Evolutionary conservation across 495 filamentous ascomycete genomes (phyloP).

Genomic region (Aspergillus mulundensis): DNA sequence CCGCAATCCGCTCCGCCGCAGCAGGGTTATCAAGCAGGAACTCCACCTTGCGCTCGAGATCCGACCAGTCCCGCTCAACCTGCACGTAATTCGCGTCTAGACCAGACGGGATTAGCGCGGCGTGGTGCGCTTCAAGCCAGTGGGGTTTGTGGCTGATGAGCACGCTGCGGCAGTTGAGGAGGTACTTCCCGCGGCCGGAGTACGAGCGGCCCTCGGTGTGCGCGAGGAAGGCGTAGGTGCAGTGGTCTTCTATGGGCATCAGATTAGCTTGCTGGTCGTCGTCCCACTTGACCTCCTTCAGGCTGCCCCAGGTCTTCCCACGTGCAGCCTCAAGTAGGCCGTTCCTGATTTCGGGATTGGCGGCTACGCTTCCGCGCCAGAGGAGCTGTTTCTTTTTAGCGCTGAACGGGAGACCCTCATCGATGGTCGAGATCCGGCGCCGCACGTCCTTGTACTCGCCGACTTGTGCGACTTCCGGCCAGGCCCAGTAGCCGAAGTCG

Average conservation of each 20-base stretch:
- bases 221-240: conserved; percentile 54
- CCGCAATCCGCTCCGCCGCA: conserved; percentile 51
- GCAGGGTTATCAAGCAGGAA: conserved; percentile 45
- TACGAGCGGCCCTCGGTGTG: conserved; percentile 56
- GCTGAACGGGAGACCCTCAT: conserved; percentile 30
- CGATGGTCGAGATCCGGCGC: conserved; percentile 33
- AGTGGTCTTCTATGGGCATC: conserved; percentile 53
- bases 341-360: conserved; percentile 37
- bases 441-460: conserved; percentile 54
- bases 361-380: conserved; percentile 58
- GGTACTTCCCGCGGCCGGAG: conserved; percentile 57
- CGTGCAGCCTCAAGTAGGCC: conserved; percentile 42
- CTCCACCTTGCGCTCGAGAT: conserved; percentile 51
- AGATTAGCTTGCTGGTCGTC: conserved; percentile 35
- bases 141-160: conserved; percentile 43
- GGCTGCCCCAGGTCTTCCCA: conserved; percentile 49
- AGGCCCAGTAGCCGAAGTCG: conserved; percentile 76
- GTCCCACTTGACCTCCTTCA: conserved; percentile 48
- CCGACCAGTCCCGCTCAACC: conserved; percentile 50
- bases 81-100: conserved; percentile 58
- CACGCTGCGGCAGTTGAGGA: conserved; percentile 57
- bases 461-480: conserved; percentile 55
- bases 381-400: conserved; percentile 61
- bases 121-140: conserved; percentile 42
- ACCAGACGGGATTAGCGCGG: conserved; percentile 38